Evolutionary conservation across 208 protist species (phyloP), one percentile per base, ranked within the genome.

Genomic region (Phytomonas sp.): DNA sequence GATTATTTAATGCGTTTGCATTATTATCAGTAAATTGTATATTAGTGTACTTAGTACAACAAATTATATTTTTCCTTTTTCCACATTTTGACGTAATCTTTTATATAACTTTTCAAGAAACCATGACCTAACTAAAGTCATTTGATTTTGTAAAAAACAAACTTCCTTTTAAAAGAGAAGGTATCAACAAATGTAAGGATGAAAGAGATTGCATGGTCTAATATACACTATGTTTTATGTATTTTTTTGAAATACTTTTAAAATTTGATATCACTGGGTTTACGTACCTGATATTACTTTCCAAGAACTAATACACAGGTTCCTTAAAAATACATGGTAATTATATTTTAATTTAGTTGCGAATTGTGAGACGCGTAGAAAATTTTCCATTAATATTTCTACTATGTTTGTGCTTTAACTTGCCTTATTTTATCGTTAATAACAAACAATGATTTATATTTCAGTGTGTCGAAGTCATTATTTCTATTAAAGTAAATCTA

Each of bases 401-500:
- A 7, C 12, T 67, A 63, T 40, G 33, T 26, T 19, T 26, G 31
- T 34, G 49, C 31, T 70, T 74, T 49, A 37, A 31, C 72, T 74
- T 49, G 49, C 60, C 78, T 49, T 65, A 65, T 65, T 7, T 56
- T 65, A 60, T 62, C 19, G 26, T 40, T 23, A 60, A 26, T 65
- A 12, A 65, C 19, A 60, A 60, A n/a, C 33, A 65, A 26, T 65
- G n/a, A 72, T 64, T 64, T 66, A 64, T 63, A 72, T 65, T 75
- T 52, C 60, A 23, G 64, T 76, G 62, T 56, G 0, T 56, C 19
- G 16, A 60, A 60, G 36, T 56, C 23, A 60, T 65, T 65, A 52
- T 37, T 65, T 45, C 61, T 19, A 65, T 26, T 26, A 60, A 52
- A 4, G 33, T n/a, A 60, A 33, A 6, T 26, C 0, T 65, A 45